Evolutionary conservation across 371 early-diverging fungal species (phyloP).

Genomic region (Circinella umbellata): DNA sequence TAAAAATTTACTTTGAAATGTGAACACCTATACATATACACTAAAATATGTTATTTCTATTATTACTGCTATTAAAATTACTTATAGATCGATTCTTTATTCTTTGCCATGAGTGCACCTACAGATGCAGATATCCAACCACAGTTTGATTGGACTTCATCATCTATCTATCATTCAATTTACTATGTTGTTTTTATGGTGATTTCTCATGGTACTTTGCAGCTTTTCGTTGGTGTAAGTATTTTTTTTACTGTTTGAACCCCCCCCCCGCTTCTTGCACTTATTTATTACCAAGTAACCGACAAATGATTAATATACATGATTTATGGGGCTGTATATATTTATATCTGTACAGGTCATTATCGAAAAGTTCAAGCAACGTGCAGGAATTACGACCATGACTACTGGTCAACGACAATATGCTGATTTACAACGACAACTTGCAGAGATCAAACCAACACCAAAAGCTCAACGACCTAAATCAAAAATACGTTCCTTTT

Average conservation of each 20-base stretch:
- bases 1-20: too few species aligned
- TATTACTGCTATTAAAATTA: not conserved
- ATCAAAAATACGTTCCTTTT: slow-evolving; percentile 46
- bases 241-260: not conserved
- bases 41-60: not conserved
- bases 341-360: slow-evolving; percentile 43
- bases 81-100: slow-evolving; percentile 40
- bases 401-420: slow-evolving; percentile 62
- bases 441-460: slow-evolving; percentile 60
- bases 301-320: too few species aligned
- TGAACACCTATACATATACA: too few species aligned
- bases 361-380: slow-evolving; percentile 65
- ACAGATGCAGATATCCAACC: slow-evolving; percentile 56
- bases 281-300: not conserved
- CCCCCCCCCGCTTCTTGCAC: not conserved
- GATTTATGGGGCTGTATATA: not conserved
- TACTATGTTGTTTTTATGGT: slow-evolving; percentile 65
- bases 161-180: slow-evolving; percentile 56
- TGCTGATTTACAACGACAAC: slow-evolving; percentile 57
- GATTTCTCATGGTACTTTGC: slow-evolving; percentile 61
- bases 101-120: slow-evolving; percentile 58
- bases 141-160: slow-evolving; percentile 43
- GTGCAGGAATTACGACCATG: slow-evolving; percentile 60
- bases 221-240: slow-evolving; percentile 65
- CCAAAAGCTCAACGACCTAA: slow-evolving; percentile 52